phyloP scores from a whole-genome alignment of 331 rosid species.

The Malus hybrid region DNA sequence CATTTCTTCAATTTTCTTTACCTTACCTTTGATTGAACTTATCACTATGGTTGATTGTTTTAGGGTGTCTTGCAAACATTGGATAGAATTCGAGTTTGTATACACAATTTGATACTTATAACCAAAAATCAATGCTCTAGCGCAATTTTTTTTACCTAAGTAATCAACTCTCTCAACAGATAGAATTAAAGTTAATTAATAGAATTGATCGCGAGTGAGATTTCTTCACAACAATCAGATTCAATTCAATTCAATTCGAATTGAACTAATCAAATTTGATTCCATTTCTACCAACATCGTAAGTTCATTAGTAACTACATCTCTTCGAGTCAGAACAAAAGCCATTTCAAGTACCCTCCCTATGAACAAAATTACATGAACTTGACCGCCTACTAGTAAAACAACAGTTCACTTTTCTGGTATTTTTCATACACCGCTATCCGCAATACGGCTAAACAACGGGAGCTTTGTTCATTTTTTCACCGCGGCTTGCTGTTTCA shows the following conservation, averaged over 20 bases:
- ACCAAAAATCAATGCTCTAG: no score
- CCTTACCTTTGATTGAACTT: not conserved
- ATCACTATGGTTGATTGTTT: not conserved
- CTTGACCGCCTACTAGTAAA: no score
- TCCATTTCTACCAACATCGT: not conserved
- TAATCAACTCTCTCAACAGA: no score
- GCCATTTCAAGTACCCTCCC: no score
- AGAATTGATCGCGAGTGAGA: no score
- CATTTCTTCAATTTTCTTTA: no score
- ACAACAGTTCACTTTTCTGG: not conserved
- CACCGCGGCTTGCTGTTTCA: not conserved
- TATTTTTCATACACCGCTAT: not conserved
- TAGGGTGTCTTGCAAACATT: not conserved
- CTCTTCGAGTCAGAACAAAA: not conserved
- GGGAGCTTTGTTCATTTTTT: not conserved
- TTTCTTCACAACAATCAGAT: no score
- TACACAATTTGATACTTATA: no score
- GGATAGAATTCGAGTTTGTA: not conserved
- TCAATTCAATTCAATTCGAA: not conserved
- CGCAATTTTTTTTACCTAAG: no score
- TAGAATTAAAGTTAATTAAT: no score
- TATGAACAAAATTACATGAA: no score
- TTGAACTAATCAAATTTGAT: not conserved
- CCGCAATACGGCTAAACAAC: not conserved
- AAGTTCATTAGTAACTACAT: not conserved